Evolutionary conservation across 208 protist genomes (phyloP), one percentile per base, ranked within the genome.

Genomic region (Leishmania tarentolae): DNA sequence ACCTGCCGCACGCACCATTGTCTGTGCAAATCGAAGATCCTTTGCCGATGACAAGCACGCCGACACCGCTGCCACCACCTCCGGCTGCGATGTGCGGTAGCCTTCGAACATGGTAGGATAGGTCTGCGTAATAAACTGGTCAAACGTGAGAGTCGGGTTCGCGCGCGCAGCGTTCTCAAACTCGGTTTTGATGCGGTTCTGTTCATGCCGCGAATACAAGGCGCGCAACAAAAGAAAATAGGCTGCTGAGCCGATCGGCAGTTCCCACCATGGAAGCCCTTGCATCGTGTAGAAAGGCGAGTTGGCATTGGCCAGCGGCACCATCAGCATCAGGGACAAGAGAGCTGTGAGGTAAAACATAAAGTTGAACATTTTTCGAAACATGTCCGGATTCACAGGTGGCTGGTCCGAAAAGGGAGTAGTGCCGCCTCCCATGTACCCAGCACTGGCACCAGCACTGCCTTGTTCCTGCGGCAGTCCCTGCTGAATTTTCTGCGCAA

Each of bases 61-160:
- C 3, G 91, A 85, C 69, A 97, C 86, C 24, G 91, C 92, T 17
- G 94, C 94, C 19, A 95, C 83, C 53, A 92, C 79, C 79, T 96
- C 90, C 69, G 86, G 77, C 81, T 96, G 92, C 17, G 89, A 87
- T 52, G 91, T 92, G 40, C 87, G 88, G 79, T 97, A 94, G 44
- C 94, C 94, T 37, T 95, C 85, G 79, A 97, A 96, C 59, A 95
- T 81, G 40, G 66, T 87, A 2, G 94, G 94, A 76, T 97, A 93
- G 57, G 85, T 83, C 42, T 89, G 87, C 0, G 82, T 73, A 75
- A 97, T 92, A 76, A 95, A 97, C 66, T 95, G 89, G 80, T 95
- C 91, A 71, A 97, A 88, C 28, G 92, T 93, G 13, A 97, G 83
- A 19, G 78, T 78, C 13, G 91, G 90, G 79, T 92, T 93, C 52